phyloP scores from a whole-genome alignment of 2,329 filamentous ascomycete species.

The Xylariaceae sp. region DNA sequence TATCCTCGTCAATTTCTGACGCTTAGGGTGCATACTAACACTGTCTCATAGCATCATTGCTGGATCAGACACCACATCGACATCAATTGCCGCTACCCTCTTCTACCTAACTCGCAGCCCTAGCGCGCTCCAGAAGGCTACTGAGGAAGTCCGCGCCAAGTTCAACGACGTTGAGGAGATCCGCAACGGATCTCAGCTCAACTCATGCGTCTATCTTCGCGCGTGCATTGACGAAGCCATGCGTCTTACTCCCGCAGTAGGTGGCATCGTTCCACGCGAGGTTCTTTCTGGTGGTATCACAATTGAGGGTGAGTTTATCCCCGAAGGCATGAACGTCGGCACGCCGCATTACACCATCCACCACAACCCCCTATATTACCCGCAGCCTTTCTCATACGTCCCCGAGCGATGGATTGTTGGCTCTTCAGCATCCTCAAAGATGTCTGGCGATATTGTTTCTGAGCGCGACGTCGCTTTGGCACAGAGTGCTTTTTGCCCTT shows the following conservation, averaged over 20 bases:
- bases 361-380: constrained; percentile 61
- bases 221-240: constrained; percentile 64
- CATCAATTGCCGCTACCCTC: constrained; percentile 58
- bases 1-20: not conserved
- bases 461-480: constrained; percentile 52
- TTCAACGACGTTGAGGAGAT: constrained; percentile 55
- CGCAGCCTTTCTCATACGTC: constrained; percentile 52
- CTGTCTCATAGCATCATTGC: constrained; percentile 54
- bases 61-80: constrained; percentile 69
- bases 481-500: constrained; percentile 69
- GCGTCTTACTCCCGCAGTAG: constrained; percentile 59
- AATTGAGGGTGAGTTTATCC: constrained; percentile 52
- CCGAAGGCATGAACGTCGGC: constrained; percentile 58
- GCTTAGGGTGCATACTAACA: not conserved
- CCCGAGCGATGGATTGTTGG: constrained; percentile 64
- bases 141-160: constrained; percentile 47
- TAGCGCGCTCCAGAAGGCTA: constrained; percentile 42
- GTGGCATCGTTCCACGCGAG: constrained; percentile 57
- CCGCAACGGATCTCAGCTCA: constrained; percentile 46
- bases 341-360: constrained; percentile 66
- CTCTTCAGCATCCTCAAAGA: constrained; percentile 31
- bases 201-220: constrained; percentile 54
- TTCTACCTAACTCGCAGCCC: constrained; percentile 59
- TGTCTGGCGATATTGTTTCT: constrained; percentile 35
- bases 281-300: constrained; percentile 52